phyloP scores from a whole-genome alignment of 2,329 filamentous ascomycete genomes.

The Paraconiothyrium sp. region DNA sequence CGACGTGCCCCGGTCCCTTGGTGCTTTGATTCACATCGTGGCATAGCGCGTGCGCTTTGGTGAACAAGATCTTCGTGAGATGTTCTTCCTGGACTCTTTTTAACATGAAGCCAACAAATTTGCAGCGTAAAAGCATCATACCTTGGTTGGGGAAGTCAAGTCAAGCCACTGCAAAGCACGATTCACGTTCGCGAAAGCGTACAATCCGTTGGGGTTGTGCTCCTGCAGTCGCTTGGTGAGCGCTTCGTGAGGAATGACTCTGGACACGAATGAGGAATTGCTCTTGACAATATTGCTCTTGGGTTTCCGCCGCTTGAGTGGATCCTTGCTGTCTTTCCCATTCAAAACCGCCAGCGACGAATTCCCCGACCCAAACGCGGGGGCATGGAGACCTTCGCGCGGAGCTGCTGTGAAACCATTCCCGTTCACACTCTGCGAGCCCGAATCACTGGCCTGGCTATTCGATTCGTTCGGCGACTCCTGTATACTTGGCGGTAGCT shows the following conservation, averaged over 20 bases:
- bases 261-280: constrained; percentile 97
- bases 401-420: constrained; percentile 41
- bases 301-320: constrained; percentile 82
- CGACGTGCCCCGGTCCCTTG: constrained; percentile 81
- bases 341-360: constrained; percentile 69
- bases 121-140: constrained; percentile 33
- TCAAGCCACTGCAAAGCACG: constrained; percentile 97
- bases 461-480: constrained; percentile 55
- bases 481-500: constrained; percentile 57
- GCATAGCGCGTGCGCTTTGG: constrained; percentile 92
- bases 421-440: constrained; percentile 51
- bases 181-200: constrained; percentile 95
- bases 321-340: constrained; percentile 73
- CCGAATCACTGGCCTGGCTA: constrained; percentile 56
- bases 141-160: constrained; percentile 77
- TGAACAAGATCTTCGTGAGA: constrained; percentile 94
- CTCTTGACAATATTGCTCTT: constrained; percentile 99
- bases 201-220: constrained; percentile 78
- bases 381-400: constrained; percentile 51
- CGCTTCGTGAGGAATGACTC: constrained; percentile 89
- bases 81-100: constrained; percentile 74
- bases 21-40: constrained; percentile 90
- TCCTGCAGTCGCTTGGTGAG: constrained; percentile 82
- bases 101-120: not conserved
- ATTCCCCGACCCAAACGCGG: constrained; percentile 88